These are phyloP conservation scores for Didymellaceae sp. DNA, from an alignment of 2,329 filamentous ascomycete genomes.

Conservation along the genomic window DNA sequence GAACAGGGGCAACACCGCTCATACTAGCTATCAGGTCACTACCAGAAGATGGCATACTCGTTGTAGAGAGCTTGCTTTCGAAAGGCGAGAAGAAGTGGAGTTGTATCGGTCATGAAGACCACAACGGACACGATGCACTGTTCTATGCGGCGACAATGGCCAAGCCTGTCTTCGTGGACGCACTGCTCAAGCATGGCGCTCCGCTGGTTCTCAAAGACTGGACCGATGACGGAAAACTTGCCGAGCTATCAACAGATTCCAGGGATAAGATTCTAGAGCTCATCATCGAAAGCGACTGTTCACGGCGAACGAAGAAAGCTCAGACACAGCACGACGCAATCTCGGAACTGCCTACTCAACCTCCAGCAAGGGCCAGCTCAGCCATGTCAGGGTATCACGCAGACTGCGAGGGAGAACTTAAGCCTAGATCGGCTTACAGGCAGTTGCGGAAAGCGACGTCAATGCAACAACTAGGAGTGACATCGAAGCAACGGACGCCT, in stretches of 20 bases:
- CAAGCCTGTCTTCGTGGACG: conserved; percentile 36
- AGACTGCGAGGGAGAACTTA: conserved; percentile 2
- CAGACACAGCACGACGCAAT: not conserved
- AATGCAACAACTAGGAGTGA: not conserved
- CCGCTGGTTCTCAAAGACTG: conserved; percentile 37
- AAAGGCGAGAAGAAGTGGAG: conserved; percentile 29
- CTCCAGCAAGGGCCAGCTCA: not conserved
- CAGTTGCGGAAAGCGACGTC: not conserved
- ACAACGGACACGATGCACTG: conserved; percentile 34
- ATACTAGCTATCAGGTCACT: conserved; percentile 40
- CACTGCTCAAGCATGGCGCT: conserved; percentile 37
- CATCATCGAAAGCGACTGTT: not conserved
- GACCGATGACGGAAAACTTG: conserved; percentile 18
- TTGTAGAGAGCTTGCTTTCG: conserved; percentile 35
- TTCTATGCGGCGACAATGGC: conserved; percentile 37
- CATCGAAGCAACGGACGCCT: not conserved
- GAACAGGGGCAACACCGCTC: conserved; percentile 43
- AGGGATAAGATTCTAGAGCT: not conserved
- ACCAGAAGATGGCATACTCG: conserved; percentile 36
- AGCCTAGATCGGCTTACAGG: not conserved
- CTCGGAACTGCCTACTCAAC: not conserved
- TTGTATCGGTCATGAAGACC: conserved; percentile 43
- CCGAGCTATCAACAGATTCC: conserved; percentile 8
- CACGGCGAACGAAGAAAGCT: not conserved
- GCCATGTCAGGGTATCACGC: conserved; percentile 9